Conservation (phyloP, 148 eudicot genomes). For the Vaccinium myrtillus region DNA sequence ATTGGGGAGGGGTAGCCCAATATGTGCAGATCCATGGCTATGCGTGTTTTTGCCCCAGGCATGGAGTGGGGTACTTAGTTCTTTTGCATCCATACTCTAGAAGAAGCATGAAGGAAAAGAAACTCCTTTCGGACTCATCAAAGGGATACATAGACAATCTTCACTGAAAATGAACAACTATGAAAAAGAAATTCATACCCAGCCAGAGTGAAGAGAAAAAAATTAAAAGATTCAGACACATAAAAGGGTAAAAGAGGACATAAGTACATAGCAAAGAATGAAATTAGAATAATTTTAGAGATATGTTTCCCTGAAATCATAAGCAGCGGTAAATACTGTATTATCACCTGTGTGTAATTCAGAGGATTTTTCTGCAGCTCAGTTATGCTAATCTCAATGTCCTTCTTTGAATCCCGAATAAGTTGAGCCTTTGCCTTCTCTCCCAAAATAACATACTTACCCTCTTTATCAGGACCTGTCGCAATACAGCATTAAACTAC, state of each 20-base stretch:
- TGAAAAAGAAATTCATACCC: not conserved
- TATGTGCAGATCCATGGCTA: not conserved
- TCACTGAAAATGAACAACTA: not conserved
- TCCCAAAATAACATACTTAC: constrained; percentile 77
- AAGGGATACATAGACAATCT: not conserved
- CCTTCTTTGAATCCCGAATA: constrained; percentile 74
- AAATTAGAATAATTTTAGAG: not conserved
- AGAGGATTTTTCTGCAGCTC: constrained; percentile 88
- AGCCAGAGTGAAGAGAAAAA: not conserved
- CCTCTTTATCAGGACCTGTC: constrained; percentile 78
- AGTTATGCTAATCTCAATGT: constrained; percentile 58
- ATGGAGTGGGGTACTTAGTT: not conserved
- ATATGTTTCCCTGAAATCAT: not conserved
- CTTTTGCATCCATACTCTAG: not conserved
- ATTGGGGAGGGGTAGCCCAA: not conserved
- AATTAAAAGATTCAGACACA: not conserved
- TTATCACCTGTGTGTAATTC: constrained; percentile 83
- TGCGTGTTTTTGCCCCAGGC: not conserved
- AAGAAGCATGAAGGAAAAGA: not conserved
- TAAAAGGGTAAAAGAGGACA: not conserved
- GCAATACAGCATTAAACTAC: not conserved
- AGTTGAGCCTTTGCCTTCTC: constrained; percentile 95
- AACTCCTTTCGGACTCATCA: not conserved
- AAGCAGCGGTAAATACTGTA: not conserved
- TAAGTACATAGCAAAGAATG: not conserved